These are phyloP conservation scores for Eucalyptus melliodora DNA, from an alignment of 345 rosid genomes.

Conservation along the genomic window DNA sequence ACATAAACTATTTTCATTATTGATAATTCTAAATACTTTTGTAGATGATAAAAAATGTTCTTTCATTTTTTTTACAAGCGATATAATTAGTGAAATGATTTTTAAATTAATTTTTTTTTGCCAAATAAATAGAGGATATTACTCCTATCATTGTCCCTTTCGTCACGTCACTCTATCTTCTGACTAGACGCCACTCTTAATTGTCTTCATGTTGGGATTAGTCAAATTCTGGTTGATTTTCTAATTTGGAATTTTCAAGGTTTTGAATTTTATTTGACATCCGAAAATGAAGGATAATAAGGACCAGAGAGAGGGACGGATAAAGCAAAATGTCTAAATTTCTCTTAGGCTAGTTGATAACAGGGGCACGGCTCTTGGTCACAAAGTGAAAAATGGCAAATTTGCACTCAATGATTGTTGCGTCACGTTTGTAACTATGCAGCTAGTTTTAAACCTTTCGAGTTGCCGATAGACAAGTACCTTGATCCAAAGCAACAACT, in stretches of 20 bases:
- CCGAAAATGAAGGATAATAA: background rate
- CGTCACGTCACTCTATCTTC: background rate
- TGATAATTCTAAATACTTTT: too few relatives aligned
- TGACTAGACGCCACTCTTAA: background rate
- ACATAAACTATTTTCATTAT: too few relatives aligned
- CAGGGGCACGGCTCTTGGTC: background rate
- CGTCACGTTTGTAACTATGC: background rate
- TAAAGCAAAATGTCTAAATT: background rate
- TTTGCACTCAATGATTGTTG: background rate
- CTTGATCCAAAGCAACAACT: rapidly evolving
- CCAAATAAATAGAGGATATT: background rate
- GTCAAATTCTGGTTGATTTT: background rate
- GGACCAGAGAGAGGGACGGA: background rate
- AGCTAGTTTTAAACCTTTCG: rapidly evolving
- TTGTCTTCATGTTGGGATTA: background rate
- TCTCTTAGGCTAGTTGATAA: background rate
- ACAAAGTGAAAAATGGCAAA: background rate
- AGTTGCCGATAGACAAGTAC: background rate
- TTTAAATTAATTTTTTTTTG: background rate
- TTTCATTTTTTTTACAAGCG: too few relatives aligned
- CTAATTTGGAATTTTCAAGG: background rate
- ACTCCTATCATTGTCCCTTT: background rate
- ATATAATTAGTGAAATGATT: too few relatives aligned
- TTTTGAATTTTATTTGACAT: background rate
- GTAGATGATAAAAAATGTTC: background rate